phyloP scores from a whole-genome alignment of 352 stramenopile genomes.

The Globisporangium spiculum region DNA sequence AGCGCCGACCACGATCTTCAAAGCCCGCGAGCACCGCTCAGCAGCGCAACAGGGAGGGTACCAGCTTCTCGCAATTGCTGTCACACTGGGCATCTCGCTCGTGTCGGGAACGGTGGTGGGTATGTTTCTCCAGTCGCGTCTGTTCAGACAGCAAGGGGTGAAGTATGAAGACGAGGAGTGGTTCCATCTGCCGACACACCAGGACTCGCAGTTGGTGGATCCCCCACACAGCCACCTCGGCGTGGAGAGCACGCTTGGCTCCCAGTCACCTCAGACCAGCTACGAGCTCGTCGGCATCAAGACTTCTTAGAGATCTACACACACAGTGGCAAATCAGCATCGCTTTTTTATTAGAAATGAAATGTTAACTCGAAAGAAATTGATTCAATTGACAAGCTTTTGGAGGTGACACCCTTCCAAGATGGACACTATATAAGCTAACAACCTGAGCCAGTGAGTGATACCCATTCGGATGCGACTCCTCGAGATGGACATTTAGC shows the following conservation, averaged over 20 bases:
- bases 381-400: neutral
- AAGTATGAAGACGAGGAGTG: slow-evolving; percentile 72
- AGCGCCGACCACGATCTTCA: slow-evolving; percentile 46
- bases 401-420: neutral
- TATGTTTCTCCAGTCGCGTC: slow-evolving; percentile 38
- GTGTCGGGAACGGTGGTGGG: slow-evolving; percentile 31
- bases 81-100: slow-evolving; percentile 39
- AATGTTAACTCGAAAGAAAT: slow-evolving; percentile 1
- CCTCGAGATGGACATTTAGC: slow-evolving; percentile 14
- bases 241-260: neutral
- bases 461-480: slow-evolving; percentile 29
- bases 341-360: neutral
- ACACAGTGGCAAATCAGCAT: neutral
- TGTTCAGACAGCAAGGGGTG: slow-evolving; percentile 51
- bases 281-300: slow-evolving; percentile 13
- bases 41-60: slow-evolving; percentile 46
- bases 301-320: neutral
- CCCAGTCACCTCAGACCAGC: slow-evolving; percentile 10
- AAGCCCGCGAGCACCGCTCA: slow-evolving; percentile 39
- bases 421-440: slow-evolving; percentile 3
- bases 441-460: slow-evolving; percentile 27
- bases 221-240: neutral
- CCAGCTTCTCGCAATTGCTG: slow-evolving; percentile 54
- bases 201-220: neutral
- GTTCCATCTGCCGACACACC: slow-evolving; percentile 42